Base-by-base conservation (phyloP, 78 protist genomes). In the Dictyostelium capitatum region DNA sequence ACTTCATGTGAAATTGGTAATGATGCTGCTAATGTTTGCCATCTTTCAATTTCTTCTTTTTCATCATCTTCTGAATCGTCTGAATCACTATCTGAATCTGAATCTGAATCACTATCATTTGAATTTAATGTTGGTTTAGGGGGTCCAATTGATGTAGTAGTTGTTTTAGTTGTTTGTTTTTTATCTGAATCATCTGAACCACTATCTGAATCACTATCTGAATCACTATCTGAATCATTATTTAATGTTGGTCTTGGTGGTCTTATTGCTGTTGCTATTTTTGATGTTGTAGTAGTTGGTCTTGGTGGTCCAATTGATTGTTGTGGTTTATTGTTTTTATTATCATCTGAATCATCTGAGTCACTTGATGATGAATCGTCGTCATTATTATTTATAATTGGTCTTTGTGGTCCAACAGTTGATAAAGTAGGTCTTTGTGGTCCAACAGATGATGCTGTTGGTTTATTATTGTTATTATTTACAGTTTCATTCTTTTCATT, bases 1-100 rank as follows among this genome's bases (percentile, higher is more conserved):
- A 75, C 90, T 37, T 81, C 91, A 77, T 83, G 81, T 15, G 95
- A 41, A 1, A 89, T 89, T 37, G 97, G 97, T 47, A 95, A 43
- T 30, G 92, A 75, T 62, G 11, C 43, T 23, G 77, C 82, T 20
- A 85, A 56, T 75, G 23, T 10, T 48, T 43, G 6, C 92, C 92
- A 85, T 74, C 83, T 85, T 25, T 85, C 62, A 72, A 85, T 47
- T 28, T 72, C 78, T 75, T 85, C 92, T 59, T 85, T 85, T 59
- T 75, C 83, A 23, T 75, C 83, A 59, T 73, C 23, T 25, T 72
- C 65, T 14, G 23, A 19, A 54, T 30, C n/a, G 6, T 50, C 65
- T 32, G 56, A 28, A 28, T 50, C 64, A 67, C 67, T 50, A 47
- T 47, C 62, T 1, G 32, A 20, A 30, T 70, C 80, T 9, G 32